Evolutionary conservation across 106 monocot genomes (phyloP).

Genomic region (Cymbidium sinense): DNA sequence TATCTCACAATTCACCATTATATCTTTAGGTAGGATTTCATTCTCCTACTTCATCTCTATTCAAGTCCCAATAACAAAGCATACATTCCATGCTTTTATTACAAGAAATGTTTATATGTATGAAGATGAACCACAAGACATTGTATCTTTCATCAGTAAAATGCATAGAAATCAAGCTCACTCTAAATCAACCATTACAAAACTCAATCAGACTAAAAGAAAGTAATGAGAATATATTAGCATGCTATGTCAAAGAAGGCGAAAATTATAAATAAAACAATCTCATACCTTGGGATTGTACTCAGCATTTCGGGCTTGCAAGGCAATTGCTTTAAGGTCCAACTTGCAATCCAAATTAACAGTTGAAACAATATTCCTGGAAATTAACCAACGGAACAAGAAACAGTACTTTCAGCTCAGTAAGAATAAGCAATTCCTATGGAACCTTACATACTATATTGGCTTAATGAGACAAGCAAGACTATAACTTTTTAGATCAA

Average conservation of each 20-base stretch:
- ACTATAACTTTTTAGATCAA: neutral
- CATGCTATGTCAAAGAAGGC: neutral
- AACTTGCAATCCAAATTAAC: slow-evolving; percentile 13
- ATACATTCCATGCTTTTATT: neutral
- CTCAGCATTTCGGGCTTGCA: slow-evolving; percentile 14
- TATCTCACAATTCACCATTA: neutral
- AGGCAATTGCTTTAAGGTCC: slow-evolving; percentile 11
- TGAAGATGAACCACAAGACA: neutral
- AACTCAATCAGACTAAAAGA: neutral
- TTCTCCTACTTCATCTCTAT: neutral
- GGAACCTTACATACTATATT: neutral
- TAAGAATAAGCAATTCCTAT: neutral
- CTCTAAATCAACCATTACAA: neutral
- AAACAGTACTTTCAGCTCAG: neutral
- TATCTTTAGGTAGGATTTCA: neutral
- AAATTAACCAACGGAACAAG: neutral
- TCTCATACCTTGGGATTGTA: slow-evolving; percentile 13
- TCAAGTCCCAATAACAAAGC: neutral
- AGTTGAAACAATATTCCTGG: slow-evolving; percentile 16
- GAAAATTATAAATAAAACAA: too few species aligned
- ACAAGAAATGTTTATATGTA: neutral
- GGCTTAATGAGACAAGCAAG: neutral
- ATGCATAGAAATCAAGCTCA: neutral
- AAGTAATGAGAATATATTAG: neutral
- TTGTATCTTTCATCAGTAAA: neutral